phyloP scores from a whole-genome alignment of 345 rosid genomes.

The Pseudoturritis turrita region DNA sequence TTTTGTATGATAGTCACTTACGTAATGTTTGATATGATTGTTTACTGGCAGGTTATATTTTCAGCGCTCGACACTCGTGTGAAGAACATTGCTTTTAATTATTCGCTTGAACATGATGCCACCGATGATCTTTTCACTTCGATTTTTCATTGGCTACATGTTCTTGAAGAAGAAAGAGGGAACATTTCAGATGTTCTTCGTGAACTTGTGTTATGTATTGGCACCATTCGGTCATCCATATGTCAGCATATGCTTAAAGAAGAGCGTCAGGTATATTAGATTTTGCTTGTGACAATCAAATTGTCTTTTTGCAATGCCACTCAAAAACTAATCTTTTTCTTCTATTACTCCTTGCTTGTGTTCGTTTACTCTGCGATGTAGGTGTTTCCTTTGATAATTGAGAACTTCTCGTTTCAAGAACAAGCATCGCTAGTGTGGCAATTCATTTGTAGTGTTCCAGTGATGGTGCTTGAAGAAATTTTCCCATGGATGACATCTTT shows the following conservation, averaged over 20 bases:
- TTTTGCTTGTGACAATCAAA: not conserved
- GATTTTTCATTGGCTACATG: constrained; percentile 37
- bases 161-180: constrained; percentile 32
- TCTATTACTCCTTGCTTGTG: not conserved
- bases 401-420: constrained; percentile 50
- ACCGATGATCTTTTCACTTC: constrained; percentile 47
- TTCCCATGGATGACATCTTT: constrained; percentile 67
- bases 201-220: constrained; percentile 45
- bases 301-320: not conserved
- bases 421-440: constrained; percentile 65
- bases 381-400: constrained; percentile 62
- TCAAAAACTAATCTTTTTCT: no score
- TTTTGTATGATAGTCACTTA: not conserved
- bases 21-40: not conserved
- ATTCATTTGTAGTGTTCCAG: constrained; percentile 63
- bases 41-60: constrained; percentile 61
- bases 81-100: constrained; percentile 50
- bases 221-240: constrained; percentile 51
- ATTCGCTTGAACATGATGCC: constrained; percentile 67
- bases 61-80: constrained; percentile 49
- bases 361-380: constrained; percentile 21
- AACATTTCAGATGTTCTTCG: constrained; percentile 31
- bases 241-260: constrained; percentile 75
- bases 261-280: constrained; percentile 61
- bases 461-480: constrained; percentile 51